Base-by-base conservation (phyloP, 345 rosid genomes). In the Rhizophora apiculata region DNA sequence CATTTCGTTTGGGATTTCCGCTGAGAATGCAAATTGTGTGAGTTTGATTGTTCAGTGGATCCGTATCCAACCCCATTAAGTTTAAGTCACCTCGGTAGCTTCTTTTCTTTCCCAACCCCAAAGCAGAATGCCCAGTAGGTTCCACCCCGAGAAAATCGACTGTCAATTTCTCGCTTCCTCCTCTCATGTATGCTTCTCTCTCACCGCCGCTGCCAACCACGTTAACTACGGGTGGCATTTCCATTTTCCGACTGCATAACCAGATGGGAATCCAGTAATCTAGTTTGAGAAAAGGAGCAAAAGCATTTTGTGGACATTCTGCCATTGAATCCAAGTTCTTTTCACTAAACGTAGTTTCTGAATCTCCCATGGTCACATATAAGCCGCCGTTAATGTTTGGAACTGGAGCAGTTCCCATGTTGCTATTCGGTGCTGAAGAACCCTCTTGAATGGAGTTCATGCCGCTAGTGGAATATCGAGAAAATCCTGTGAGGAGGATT, bases 101-200 rank as follows among this genome's bases (percentile, higher is more conserved):
- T 64, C 76, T 62, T 56, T 78, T 76, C 27, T 56, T 70, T 19
- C 79, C 75, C 46, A 30, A 52, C 48, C 70, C 49, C 29, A 27
- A 56, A 24, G 18, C 49, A 3, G 60, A 72, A 62, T 71, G 68
- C 6, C 68, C 80, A 10, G 80, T 81, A 3, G 49, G 49, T 66
- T 87, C 85, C 62, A 82, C 79, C 32, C 86, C 89, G 7, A 87
- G 72, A 77, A 85, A 85, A 69, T 87, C 89, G 26, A 85, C 71
- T 0, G 89, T 83, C 80, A 72, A 64, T 69, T 77, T 85, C 49
- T 76, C 76, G 6, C 66, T 43, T 43, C 49, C 69, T 52, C 78
- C 82, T 65, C 62, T 78, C 67, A 64, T 22, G 75, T 60, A 77
- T 52, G 30, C 64, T 62, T 79, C 72, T 65, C 65, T 18, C 13